Conservation (phyloP, 2,329 filamentous ascomycete species). For the Ceratocystis colombiana region DNA sequence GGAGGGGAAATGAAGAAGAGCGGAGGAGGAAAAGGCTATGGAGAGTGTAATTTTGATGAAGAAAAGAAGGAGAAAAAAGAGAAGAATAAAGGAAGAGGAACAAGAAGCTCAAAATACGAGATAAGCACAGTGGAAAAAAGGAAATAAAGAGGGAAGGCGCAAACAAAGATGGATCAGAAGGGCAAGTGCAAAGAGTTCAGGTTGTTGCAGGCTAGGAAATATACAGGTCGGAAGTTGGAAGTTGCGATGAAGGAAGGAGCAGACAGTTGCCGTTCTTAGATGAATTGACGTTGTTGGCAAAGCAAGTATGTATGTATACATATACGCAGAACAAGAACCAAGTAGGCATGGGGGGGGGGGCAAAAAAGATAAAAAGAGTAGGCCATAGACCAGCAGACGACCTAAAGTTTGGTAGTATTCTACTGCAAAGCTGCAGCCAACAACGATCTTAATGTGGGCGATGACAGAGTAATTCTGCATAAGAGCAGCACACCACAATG, state of each 20-base stretch:
- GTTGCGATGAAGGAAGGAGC: slow-evolving; percentile 12
- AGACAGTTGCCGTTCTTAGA: slow-evolving; percentile 5
- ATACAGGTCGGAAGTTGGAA: not conserved
- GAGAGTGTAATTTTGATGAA: not conserved
- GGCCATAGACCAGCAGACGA: not conserved
- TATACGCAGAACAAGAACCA: not conserved
- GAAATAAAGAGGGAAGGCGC: slow-evolving; percentile 4
- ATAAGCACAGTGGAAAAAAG: slow-evolving; percentile 4
- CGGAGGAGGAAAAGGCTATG: not conserved
- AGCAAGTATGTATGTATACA: not conserved
- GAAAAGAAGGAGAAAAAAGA: not conserved
- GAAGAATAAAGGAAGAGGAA: not conserved
- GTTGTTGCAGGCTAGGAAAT: not conserved
- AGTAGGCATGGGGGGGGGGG: not conserved
- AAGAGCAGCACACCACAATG: not conserved
- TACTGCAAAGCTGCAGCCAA: not conserved
- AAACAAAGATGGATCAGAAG: not conserved
- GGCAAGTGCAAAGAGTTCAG: not conserved
- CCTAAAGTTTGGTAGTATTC: not conserved
- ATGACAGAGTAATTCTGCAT: not conserved
- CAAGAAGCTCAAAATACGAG: not conserved
- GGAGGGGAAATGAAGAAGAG: not conserved
- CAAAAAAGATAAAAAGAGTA: not conserved
- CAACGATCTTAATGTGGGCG: not conserved
- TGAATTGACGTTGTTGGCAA: not conserved